Base-by-base conservation (phyloP, 2,329 filamentous ascomycete genomes). In the Ceratocystis lukuohia region DNA sequence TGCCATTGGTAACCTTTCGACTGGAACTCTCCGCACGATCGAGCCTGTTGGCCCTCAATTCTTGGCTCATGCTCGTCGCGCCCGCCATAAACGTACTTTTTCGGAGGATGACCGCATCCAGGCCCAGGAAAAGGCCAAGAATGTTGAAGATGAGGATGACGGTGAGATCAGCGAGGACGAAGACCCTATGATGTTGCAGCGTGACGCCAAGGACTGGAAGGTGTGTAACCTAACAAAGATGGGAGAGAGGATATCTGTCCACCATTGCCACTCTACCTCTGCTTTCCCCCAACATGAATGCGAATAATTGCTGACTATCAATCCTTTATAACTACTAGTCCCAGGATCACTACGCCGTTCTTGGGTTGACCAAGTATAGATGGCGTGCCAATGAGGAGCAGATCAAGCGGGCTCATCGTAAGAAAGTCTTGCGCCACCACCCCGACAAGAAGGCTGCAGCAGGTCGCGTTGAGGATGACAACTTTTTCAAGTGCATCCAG, bases 401-500 rank as follows among this genome's bases (percentile, higher is more conserved):
- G 81, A 97, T 99, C 82, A 97, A 96, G 84, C 89, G 90, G 72
- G 94, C 95, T 71, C 93, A 99, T 81, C 91, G 94, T 80, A 96
- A 96, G 86, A 99, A 99, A 88, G 94, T 99, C 70, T 88, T 99
- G 71, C 93, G 91, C 80, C 94, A 99, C 77, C 94, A 99, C 78
- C 94, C 94, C 69, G 94, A 99, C 77, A 99, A 99, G 87, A 96
- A 95, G 81, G 94, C 95, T 17, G 94, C 94, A 33, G 84, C 87
- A 61, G 94, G 94, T 69, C 84, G 85, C 72, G 84, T 85, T 71
- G 92, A 97, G 73, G 93, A 96, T 77, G 94, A 99, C 77, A 90
- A 89, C 76, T 99, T 99, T 83, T 99, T 99, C 88, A 99, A 99
- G 84, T 99, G 95, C 78, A 99, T 99, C 77, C 95, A 99, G 77